Evolutionary conservation across 805 yeast genomes (phyloP), one percentile per base, ranked within the genome.

Genomic region (Helenozyma baotianmanensis): DNA sequence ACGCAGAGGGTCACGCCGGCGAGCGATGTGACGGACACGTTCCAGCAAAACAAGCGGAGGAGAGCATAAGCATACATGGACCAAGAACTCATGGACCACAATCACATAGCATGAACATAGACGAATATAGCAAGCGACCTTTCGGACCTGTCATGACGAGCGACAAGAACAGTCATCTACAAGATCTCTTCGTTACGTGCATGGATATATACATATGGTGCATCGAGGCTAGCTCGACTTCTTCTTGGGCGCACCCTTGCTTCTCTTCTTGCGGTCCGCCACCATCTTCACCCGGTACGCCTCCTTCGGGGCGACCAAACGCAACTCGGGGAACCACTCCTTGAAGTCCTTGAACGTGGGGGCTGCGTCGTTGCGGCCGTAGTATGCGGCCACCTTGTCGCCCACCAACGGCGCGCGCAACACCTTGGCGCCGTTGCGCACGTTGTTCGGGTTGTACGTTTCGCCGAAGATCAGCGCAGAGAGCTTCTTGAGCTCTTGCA

Each of bases 161-260:
- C n/a, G n/a, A n/a, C n/a, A n/a, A n/a, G n/a, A n/a, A n/a, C n/a
- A n/a, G n/a, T n/a, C n/a, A n/a, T n/a, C n/a, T n/a, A n/a, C n/a
- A n/a, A n/a, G n/a, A n/a, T n/a, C n/a, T n/a, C n/a, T n/a, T n/a
- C n/a, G n/a, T n/a, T n/a, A n/a, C n/a, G n/a, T n/a, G n/a, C n/a
- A n/a, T n/a, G n/a, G 23, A 28, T 36, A 36, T 36, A 35, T 36
- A 36, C 39, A 36, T 10, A 17, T 12, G 12, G 14, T 11, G 16
- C 9, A 14, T 16, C 3, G 21, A 8, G 14, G 32, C 33, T 34
- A 50, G 34, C 51, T 45, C 19, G 49, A 40, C 62, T 72, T 76
- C 70, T 84, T 84, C 68, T 80, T 76, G 48, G 92, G 94, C 9
- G 92, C 87, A 58, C 90, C 89, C 61, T 84, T 84, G 60, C 86